Base-by-base conservation (phyloP, 805 yeast genomes). In the Candida arabinofermentans region DNA sequence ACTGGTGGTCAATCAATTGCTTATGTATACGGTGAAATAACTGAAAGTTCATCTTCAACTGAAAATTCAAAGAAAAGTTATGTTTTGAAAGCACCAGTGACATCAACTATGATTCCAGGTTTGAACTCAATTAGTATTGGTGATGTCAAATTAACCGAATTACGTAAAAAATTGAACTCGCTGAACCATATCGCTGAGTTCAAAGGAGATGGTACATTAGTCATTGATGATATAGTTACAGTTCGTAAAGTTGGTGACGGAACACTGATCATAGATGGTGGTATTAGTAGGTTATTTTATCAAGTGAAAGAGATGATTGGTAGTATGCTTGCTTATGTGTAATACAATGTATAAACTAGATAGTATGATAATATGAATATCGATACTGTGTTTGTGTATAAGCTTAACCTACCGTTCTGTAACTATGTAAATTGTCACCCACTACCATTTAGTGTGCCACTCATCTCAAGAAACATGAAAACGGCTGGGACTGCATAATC, bases 171-270 rank as follows among this genome's bases (percentile, higher is more conserved):
- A 44, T 68, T 93, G 27, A 64, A 70, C 24, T 66, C 71, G 5
- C 62, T 66, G 41, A 84, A 86, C 37, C 77, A 84, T 53, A 70
- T 68, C 39, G 96, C 95, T 1, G 96, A 90, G 56, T 88, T 91
- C 60, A 80, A 84, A 61, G 95, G 96, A 41, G 96, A 89, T 60
- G 98, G 98, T 59, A 81, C 89, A 0, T 67, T 93, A 30, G 95
- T 90, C 12, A 84, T 95, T 34, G 90, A 90, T 55, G 84, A 83
- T 42, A 69, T 69, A 39, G 75, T 93, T 14, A 82, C 86, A 1
- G 79, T 93, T 8, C 69, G 87, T 41, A 91, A 91, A 58, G 71
- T 85, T 3, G 82, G 75, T 33, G 88, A 87, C 36, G 95, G 96
- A 34, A 83, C 83, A 54, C 74, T 91, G n/a, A 67, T 83, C 4